Base-by-base conservation (phyloP, 176 grass and related monocot genomes). In the Phragmites australis region DNA sequence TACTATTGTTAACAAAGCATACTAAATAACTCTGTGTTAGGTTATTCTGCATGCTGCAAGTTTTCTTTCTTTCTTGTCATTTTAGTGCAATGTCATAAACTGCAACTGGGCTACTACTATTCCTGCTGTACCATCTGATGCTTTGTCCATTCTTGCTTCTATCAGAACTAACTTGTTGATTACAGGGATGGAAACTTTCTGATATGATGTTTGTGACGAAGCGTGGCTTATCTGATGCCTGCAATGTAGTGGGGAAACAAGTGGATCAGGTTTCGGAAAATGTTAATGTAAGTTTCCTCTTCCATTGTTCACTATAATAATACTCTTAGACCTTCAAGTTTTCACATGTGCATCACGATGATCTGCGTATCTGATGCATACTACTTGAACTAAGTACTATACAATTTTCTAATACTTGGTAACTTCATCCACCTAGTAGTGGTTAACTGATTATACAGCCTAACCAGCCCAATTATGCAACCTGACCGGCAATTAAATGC, bases 181-280 rank as follows among this genome's bases (percentile, higher is more conserved):
- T 72, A 47, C 75, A 97, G 95, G 90, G 92, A 32, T 97, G 95
- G 95, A 94, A 94, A 50, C 81, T 97, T 74, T 89, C 89, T 77
- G 95, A 94, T 85, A 83, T 97, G 83, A 97, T 97, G 92, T 97
- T 97, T 92, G 92, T 92, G 77, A 97, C 92, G 1, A 93, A 83
- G 70, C 90, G 81, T 58, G 86, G 95, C 1, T 86, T 97, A 65
- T 79, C 92, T 78, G 86, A 94, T 94, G 90, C 92, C 67, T 90
- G 83, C 50, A 88, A 79, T 60, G 81, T 70, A 59, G 92, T 94
- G 32, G 92, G 92, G 8, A 97, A 87, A 89, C 85, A 97, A 70
- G 75, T 97, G 21, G 92, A 94, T 47, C 92, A 89, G 70, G 95
- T 97, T 93, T 94, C 90, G 72, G 85, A 91, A 42, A 89, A 78